phyloP scores from a whole-genome alignment of 345 rosid species.

The Cardamine chenopodiifolia region DNA sequence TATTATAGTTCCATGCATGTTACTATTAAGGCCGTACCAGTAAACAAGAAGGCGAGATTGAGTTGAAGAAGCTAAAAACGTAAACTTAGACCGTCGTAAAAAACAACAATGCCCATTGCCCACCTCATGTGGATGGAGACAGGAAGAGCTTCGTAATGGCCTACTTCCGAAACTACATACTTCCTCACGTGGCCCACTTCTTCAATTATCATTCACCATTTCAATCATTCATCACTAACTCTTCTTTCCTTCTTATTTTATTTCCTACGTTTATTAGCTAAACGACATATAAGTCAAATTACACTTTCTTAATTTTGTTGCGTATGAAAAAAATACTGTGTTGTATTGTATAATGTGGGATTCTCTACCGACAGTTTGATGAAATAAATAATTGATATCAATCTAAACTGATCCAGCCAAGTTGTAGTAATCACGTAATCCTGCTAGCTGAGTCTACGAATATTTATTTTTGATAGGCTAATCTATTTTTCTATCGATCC shows the following conservation, averaged over 20 bases:
- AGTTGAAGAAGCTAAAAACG: background rate
- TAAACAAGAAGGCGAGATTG: conserved; percentile 4
- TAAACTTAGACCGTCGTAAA: conserved; percentile 1
- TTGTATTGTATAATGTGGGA: conserved; percentile 2
- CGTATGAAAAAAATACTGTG: background rate
- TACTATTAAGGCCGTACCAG: background rate
- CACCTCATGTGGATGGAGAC: conserved; percentile 34
- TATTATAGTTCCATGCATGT: background rate
- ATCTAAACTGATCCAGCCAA: background rate
- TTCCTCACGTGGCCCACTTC: conserved; percentile 37
- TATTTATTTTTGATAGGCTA: background rate
- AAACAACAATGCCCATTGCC: conserved; percentile 8
- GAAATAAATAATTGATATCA: background rate
- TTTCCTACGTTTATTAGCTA: conserved; percentile 24
- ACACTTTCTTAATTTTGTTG: conserved; percentile 25
- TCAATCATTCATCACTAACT: conserved; percentile 41
- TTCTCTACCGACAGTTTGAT: conserved; percentile 16
- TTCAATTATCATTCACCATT: conserved; percentile 37
- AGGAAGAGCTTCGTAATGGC: conserved; percentile 31
- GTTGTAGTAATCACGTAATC: background rate
- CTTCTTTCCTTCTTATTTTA: background rate
- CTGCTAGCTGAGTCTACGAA: background rate
- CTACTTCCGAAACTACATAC: conserved; percentile 29
- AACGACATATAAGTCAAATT: conserved; percentile 20
- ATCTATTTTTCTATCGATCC: background rate